Percentiles rank a stretch among this genome's conserved stretches.
Conservation (phyloP, 306 rosid genomes). For the Begonia masoniana region DNA sequence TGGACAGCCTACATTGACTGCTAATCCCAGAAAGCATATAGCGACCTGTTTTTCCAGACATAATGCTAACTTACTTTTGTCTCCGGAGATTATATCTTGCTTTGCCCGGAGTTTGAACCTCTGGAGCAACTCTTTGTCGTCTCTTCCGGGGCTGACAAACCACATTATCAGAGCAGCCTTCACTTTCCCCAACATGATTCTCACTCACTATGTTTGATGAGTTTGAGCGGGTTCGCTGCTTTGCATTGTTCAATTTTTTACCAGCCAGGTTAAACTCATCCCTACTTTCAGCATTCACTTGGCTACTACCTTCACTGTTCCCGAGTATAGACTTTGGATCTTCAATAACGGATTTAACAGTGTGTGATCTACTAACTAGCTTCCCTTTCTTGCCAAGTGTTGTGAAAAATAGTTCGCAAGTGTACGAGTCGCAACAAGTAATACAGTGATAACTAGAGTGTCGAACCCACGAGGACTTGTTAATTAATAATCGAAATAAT, state of each 20-base stretch:
- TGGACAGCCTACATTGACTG: too few species aligned
- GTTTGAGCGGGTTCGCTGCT: constrained; percentile 50
- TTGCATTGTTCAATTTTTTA: constrained; percentile 25
- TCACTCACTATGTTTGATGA: constrained; percentile 43
- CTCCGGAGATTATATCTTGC: too few species aligned
- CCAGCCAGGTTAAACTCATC: constrained; percentile 24
- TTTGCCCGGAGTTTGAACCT: constrained; percentile 40
- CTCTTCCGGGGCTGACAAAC: constrained; percentile 48
- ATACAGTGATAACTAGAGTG: too few species aligned
- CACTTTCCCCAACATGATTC: constrained; percentile 48
- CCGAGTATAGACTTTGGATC: constrained; percentile 76
- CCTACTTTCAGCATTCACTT: constrained; percentile 36
- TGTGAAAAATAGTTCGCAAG: too few species aligned
- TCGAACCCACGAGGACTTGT: too few species aligned
- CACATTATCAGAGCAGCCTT: constrained; percentile 50
- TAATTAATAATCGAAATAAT: too few species aligned
- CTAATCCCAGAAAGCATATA: too few species aligned
- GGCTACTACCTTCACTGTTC: constrained; percentile 52
- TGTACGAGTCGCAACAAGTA: too few species aligned
- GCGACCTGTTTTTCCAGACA: too few species aligned
- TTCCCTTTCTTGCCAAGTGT: constrained; percentile 47
- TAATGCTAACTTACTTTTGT: too few species aligned
- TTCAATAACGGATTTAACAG: constrained; percentile 53
- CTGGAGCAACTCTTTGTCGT: constrained; percentile 39
- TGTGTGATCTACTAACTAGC: constrained; percentile 32